phyloP scores from a whole-genome alignment of 164 flowering plant species.

The Liquidambar formosana region DNA sequence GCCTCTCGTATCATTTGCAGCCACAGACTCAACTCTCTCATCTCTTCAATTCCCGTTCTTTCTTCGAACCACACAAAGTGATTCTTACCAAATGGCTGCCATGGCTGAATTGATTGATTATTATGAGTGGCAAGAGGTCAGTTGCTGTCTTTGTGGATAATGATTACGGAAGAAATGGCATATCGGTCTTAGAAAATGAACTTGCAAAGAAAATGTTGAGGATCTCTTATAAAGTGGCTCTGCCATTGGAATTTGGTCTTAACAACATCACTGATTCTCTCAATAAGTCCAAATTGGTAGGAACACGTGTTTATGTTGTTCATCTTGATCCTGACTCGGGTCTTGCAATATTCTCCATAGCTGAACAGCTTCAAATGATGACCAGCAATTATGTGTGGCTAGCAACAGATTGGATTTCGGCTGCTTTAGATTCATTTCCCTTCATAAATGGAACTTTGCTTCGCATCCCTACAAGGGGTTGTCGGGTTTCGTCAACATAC shows the following conservation, averaged over 20 bases:
- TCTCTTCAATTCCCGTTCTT: slow-evolving; percentile 76
- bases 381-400: slow-evolving; percentile 64
- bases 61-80: slow-evolving; percentile 60
- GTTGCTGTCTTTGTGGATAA: slow-evolving; percentile 62
- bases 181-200: slow-evolving; percentile 57
- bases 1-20: slow-evolving; percentile 77
- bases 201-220: slow-evolving; percentile 41
- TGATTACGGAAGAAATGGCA: slow-evolving; percentile 75
- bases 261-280: slow-evolving; percentile 34
- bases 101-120: slow-evolving; percentile 60
- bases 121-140: slow-evolving; percentile 67
- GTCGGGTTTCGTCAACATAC: slow-evolving; percentile 61
- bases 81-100: slow-evolving; percentile 72
- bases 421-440: slow-evolving; percentile 53
- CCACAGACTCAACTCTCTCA: slow-evolving; percentile 84
- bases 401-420: slow-evolving; percentile 77
- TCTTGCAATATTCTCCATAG: slow-evolving; percentile 47
- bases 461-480: slow-evolving; percentile 48
- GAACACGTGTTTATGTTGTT: slow-evolving; percentile 74
- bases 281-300: slow-evolving; percentile 37
- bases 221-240: slow-evolving; percentile 44
- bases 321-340: slow-evolving; percentile 63
- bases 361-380: slow-evolving; percentile 66
- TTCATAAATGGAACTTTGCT: slow-evolving; percentile 18
- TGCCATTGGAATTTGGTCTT: slow-evolving; percentile 28